Percentiles rank a stretch among this genome's conserved stretches.
Conservation (phyloP, 129 eudicot species). For the Gnaphalium uliginosum region DNA sequence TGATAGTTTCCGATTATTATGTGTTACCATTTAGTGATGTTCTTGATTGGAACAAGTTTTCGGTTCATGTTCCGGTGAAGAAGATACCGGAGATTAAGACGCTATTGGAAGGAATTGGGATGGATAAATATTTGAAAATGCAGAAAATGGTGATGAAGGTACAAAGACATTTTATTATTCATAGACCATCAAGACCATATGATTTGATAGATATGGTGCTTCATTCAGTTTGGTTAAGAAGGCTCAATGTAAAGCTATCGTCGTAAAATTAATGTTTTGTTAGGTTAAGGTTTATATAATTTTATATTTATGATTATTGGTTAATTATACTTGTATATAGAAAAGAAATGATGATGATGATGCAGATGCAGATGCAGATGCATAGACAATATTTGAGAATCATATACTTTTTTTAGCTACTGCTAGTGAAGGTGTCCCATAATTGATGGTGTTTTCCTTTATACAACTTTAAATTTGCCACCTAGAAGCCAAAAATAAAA, state of each 20-base stretch:
- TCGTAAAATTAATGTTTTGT: background rate
- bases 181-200: conserved; percentile 44
- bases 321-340: too few relatives aligned
- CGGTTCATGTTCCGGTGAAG: conserved; percentile 50
- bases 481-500: too few relatives aligned
- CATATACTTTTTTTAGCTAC: background rate
- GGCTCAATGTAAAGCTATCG: conserved; percentile 45
- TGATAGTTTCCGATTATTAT: conserved; percentile 52
- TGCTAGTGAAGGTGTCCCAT: too few relatives aligned
- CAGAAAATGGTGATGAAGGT: conserved; percentile 49
- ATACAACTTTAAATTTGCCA: too few relatives aligned
- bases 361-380: too few relatives aligned
- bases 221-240: conserved; percentile 58
- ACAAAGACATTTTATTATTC: conserved; percentile 50
- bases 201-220: conserved; percentile 55
- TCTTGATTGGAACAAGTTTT: conserved; percentile 63
- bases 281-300: background rate
- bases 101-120: conserved; percentile 38
- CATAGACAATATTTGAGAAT: background rate
- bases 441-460: too few relatives aligned
- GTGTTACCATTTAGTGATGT: conserved; percentile 65
- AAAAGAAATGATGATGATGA: too few relatives aligned
- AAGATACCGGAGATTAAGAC: conserved; percentile 43
- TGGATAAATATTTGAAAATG: conserved; percentile 32
- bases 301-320: too few relatives aligned